Percentiles rank a stretch among this genome's conserved stretches.
These are phyloP conservation scores for Danielia oregonensis DNA, from an alignment of 805 yeast genomes.

Conservation along the genomic window DNA sequence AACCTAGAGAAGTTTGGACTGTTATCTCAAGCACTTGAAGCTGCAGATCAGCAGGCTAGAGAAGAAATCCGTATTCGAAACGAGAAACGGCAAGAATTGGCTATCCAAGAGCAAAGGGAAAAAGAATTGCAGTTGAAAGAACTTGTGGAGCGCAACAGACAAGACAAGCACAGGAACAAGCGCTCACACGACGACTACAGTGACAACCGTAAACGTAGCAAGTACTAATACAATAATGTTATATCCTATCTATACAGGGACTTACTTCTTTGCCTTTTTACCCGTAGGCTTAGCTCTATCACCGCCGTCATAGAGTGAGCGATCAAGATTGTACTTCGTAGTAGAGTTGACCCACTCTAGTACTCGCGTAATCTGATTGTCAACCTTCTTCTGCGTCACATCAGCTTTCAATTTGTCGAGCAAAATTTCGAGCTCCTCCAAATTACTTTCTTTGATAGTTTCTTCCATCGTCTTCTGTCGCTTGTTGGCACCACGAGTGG, in stretches of 20 bases:
- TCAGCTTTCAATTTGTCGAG: slow-evolving; percentile 25
- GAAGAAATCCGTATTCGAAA: slow-evolving; percentile 25
- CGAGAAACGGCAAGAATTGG: slow-evolving; percentile 22
- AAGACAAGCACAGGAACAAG: slow-evolving; percentile 12
- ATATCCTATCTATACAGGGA: not conserved
- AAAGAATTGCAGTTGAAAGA: slow-evolving; percentile 27
- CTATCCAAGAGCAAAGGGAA: slow-evolving; percentile 23
- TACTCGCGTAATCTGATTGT: slow-evolving; percentile 44
- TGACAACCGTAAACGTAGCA: not conserved
- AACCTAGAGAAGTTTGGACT: slow-evolving; percentile 57
- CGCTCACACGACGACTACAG: slow-evolving; percentile 6
- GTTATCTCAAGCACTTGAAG: slow-evolving; percentile 66
- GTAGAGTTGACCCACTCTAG: slow-evolving; percentile 60
- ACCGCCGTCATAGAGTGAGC: slow-evolving; percentile 56
- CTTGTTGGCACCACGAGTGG: slow-evolving; percentile 29
- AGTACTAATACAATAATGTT: not conserved
- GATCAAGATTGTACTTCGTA: slow-evolving; percentile 50
- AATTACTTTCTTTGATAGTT: slow-evolving; percentile 24
- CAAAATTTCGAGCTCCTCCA: slow-evolving; percentile 22
- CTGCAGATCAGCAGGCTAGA: slow-evolving; percentile 26
- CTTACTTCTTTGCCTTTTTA: slow-evolving; percentile 13
- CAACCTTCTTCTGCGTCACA: slow-evolving; percentile 30
- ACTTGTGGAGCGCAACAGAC: slow-evolving; percentile 26
- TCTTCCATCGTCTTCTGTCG: slow-evolving; percentile 34
- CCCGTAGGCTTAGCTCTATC: slow-evolving; percentile 25